These are phyloP conservation scores for Beauveria bassiana DNA, from an alignment of 2,329 filamentous ascomycete species.

Conservation along the genomic window DNA sequence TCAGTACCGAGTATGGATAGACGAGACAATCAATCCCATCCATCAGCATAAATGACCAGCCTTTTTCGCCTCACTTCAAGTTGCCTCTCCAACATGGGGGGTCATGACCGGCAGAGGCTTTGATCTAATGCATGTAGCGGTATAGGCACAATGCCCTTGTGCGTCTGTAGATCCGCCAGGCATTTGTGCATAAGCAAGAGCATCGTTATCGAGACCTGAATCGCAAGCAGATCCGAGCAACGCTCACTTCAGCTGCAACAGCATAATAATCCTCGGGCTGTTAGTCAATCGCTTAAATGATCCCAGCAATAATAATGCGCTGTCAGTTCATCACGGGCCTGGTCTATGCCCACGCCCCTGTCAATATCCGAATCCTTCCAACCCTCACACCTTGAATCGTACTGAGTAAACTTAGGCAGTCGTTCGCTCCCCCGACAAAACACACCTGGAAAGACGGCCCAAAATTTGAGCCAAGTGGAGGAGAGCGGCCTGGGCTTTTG, in stretches of 20 bases:
- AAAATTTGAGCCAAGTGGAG: slow-evolving; percentile 6
- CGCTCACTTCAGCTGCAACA: not conserved
- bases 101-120: not conserved
- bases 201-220: slow-evolving; percentile 4
- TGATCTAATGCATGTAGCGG: not conserved
- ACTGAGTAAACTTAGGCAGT: not conserved
- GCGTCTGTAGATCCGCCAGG: slow-evolving; percentile 8
- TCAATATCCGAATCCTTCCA: slow-evolving; percentile 7
- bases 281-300: not conserved
- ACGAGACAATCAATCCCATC: not conserved
- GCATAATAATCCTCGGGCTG: not conserved
- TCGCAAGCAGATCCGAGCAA: slow-evolving; percentile 2
- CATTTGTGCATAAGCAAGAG: slow-evolving; percentile 8
- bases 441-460: not conserved
- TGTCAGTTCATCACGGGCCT: slow-evolving; percentile 4
- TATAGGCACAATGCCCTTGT: slow-evolving; percentile 3
- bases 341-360: not conserved
- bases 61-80: not conserved
- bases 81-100: not conserved
- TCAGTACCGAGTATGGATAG: not conserved
- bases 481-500: slow-evolving; percentile 4
- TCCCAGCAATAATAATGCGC: slow-evolving; percentile 4
- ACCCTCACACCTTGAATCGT: slow-evolving; percentile 4
- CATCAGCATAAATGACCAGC: not conserved
- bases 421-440: not conserved